Conservation (phyloP, 2,329 filamentous ascomycete species). For the Stachybotrys echinatus region DNA sequence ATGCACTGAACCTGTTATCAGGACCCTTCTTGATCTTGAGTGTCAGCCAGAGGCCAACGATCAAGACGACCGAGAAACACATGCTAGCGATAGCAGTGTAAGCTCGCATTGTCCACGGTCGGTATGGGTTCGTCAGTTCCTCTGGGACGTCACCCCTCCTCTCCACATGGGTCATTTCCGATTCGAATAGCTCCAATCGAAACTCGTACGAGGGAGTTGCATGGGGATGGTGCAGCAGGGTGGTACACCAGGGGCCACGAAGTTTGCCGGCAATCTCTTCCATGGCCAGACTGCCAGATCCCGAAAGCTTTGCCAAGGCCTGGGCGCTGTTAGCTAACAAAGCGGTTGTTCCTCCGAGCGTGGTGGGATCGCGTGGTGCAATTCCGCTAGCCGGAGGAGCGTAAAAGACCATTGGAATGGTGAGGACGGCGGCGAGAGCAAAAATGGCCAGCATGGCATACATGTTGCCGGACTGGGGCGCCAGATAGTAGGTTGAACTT, state of each 20-base stretch:
- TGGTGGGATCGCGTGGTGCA: slow-evolving; percentile 20
- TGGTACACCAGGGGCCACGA: slow-evolving; percentile 21
- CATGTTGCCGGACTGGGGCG: slow-evolving; percentile 11
- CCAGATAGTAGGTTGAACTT: slow-evolving; percentile 10
- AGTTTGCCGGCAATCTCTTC: slow-evolving; percentile 13
- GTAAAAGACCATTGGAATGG: slow-evolving; percentile 19
- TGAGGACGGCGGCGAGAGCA: slow-evolving; percentile 10
- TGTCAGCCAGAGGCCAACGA: slow-evolving; percentile 14
- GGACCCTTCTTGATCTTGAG: slow-evolving; percentile 12
- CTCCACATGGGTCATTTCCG: slow-evolving; percentile 4
- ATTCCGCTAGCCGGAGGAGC: slow-evolving; percentile 18
- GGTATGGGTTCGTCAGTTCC: slow-evolving; percentile 13
- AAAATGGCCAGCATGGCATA: slow-evolving; percentile 18
- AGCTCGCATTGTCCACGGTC: slow-evolving; percentile 16
- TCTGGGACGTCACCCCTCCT: slow-evolving; percentile 6
- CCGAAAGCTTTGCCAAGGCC: slow-evolving; percentile 14
- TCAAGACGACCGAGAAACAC: slow-evolving; percentile 8
- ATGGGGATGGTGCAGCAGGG: slow-evolving; percentile 14
- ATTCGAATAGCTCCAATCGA: slow-evolving; percentile 13
- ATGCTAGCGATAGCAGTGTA: slow-evolving; percentile 10
- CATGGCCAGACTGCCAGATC: slow-evolving; percentile 17
- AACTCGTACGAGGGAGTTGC: slow-evolving; percentile 16
- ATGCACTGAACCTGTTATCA: slow-evolving; percentile 11
- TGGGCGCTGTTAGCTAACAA: slow-evolving; percentile 17
- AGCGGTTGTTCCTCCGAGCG: slow-evolving; percentile 17